Base-by-base conservation (phyloP, 2,329 filamentous ascomycete genomes). In the Davidsoniella eucalypti region DNA sequence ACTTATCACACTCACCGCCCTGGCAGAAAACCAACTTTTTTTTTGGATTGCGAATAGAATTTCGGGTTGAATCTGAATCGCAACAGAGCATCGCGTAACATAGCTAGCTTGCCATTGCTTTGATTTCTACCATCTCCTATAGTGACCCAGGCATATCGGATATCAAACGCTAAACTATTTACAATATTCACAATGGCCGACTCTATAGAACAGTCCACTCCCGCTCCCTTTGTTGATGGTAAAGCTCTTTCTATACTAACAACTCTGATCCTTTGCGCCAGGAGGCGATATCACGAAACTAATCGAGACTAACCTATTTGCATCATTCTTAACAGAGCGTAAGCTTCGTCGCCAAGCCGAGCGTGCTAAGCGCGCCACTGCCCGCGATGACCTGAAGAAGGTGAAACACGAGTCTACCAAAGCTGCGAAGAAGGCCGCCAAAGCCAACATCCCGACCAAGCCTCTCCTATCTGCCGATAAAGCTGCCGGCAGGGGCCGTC, bases 21-120 rank as follows among this genome's bases (percentile, higher is more conserved):
- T 33, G 52, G 52, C 52, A 54, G 52, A 52, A 54, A 49, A 5
- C 37, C 23, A 53, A 40, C 44, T 47, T 53, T 53, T 52, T 53
- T 52, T 49, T 40, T 44, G 29, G 29, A 36, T 36, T 37, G n/a
- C 10, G 18, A 36, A 5, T 14, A 10, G 18, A 10, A 4, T 23
- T 44, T 18, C 3, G n/a, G 14, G 7, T 18, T 14, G n/a, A 25
- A 29, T 39, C 2, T 9, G n/a, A n/a, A 43, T 16, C 14, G 16
- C 17, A 23, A 17, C 42, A 40, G 10, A 6, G 5, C 16, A 18
- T 5, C 21, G 6, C 9, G 8, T n/a, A 5, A 25, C 4, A 47
- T 18, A 38, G 18, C 18, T 5, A 37, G 16, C 5, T 38, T 38
- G 12, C 5, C 16, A 38, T 12, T 16, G 41, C 41, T 21, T 21